Conservation (phyloP, 495 filamentous ascomycete species). For the Platismatia glauca region DNA sequence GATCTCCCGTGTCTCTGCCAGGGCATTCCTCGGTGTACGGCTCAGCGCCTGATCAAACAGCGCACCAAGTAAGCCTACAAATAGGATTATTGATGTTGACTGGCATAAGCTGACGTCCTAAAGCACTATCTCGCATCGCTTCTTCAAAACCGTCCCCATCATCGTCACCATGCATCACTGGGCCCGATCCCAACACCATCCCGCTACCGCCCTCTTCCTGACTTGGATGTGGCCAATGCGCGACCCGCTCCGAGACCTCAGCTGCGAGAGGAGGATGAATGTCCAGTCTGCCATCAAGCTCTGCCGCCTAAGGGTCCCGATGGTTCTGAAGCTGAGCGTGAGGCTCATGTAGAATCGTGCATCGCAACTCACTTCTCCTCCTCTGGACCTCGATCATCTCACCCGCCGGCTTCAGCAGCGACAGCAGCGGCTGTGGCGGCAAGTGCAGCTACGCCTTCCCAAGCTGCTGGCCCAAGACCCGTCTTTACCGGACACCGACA, state of each 20-base stretch:
- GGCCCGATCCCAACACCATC: slow-evolving; percentile 14
- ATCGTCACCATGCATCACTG: slow-evolving; percentile 23
- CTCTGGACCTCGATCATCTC: slow-evolving; percentile 10
- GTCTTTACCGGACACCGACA: background rate
- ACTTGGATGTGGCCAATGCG: slow-evolving; percentile 26
- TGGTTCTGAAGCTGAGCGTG: slow-evolving; percentile 53
- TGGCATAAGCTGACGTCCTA: background rate
- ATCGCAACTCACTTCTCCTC: slow-evolving; percentile 45
- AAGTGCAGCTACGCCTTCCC: slow-evolving; percentile 15
- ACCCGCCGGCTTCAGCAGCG: slow-evolving; percentile 20
- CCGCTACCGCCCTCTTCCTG: slow-evolving; percentile 19
- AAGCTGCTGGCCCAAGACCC: slow-evolving; percentile 16
- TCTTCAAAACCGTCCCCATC: slow-evolving; percentile 13
- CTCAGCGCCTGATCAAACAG: slow-evolving; percentile 20
- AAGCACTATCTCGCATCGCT: slow-evolving; percentile 20
- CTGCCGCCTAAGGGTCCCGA: slow-evolving; percentile 59
- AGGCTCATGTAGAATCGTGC: slow-evolving; percentile 69
- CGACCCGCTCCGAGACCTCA: slow-evolving; percentile 28
- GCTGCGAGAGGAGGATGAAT: slow-evolving; percentile 76
- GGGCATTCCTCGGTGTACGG: slow-evolving; percentile 18
- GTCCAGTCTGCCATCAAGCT: slow-evolving; percentile 73
- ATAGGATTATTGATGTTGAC: background rate
- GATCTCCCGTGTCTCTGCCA: slow-evolving; percentile 10
- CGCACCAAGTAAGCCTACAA: slow-evolving; percentile 21
- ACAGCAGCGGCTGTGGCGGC: slow-evolving; percentile 18